phyloP scores from a whole-genome alignment of 2,329 filamentous ascomycete genomes.

The Aspergillus viridinutans region DNA sequence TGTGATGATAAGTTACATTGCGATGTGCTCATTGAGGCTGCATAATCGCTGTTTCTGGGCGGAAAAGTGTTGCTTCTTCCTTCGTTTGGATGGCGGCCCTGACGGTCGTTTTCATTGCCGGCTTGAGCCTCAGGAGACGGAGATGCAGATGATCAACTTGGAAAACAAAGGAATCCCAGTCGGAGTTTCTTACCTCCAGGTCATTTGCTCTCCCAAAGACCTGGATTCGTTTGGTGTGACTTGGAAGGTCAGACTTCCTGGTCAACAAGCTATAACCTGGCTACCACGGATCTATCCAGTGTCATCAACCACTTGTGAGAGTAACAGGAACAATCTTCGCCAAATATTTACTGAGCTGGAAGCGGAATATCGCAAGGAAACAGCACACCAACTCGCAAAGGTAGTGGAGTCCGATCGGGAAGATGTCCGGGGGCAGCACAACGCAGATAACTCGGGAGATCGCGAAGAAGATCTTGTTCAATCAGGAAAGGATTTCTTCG shows the following conservation, averaged over 20 bases:
- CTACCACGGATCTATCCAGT: conserved; percentile 24
- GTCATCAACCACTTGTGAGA: conserved; percentile 5
- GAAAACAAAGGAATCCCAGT: conserved; percentile 1
- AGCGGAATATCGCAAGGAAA: neutral
- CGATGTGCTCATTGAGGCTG: conserved; percentile 25
- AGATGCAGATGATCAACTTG: conserved; percentile 19
- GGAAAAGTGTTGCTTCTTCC: conserved; percentile 25
- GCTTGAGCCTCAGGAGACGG: conserved; percentile 7
- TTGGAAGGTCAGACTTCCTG: conserved; percentile 20
- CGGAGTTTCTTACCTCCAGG: conserved; percentile 18
- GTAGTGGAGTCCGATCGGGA: neutral
- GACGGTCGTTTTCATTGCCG: conserved; percentile 20
- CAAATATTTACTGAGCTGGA: conserved; percentile 3
- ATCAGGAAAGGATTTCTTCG: neutral
- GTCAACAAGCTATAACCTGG: conserved; percentile 15
- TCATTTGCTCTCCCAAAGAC: conserved; percentile 22
- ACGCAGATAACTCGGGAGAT: neutral
- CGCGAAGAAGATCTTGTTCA: neutral
- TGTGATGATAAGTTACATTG: conserved; percentile 22
- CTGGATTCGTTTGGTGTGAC: conserved; percentile 22
- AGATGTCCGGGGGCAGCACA: neutral
- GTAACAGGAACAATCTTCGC: conserved; percentile 9
- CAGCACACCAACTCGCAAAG: neutral
- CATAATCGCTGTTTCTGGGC: conserved; percentile 27
- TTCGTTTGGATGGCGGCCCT: conserved; percentile 29